Base-by-base conservation (phyloP, 1,284 basidiomycete species). In the Ustilago hordei region DNA sequence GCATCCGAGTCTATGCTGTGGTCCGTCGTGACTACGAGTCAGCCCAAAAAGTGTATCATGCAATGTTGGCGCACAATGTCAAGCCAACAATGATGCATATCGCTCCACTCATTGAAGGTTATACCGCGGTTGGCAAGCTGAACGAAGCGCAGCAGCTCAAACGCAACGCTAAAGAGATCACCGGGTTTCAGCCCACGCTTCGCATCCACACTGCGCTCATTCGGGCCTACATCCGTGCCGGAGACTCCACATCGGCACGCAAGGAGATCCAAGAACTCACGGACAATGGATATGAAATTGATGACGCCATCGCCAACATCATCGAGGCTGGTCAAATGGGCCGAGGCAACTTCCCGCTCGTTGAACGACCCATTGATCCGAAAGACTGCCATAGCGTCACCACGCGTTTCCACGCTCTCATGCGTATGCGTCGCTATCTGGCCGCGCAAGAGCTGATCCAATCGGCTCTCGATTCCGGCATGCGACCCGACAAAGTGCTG, bases 1-100 rank as follows among this genome's bases (percentile, higher is more conserved):
- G 76, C 8, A 63, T 80, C 34, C 66, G 75, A 12, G 76, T 80
- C n/a, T 71, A 73, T 55, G 75, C 76, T 2, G 76, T 79, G 8
- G 45, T 79, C 8, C 61, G 79, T 8, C 55, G 64, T 11, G 79
- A 80, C 48, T 64, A 65, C 47, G 63, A 56, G 9, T 63, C 76
- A 13, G 79, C 79, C 6, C 69, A 73, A 41, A 39, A 57, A 31
- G 69, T 79, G 13, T 80, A 79, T 41, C 60, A 57, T 11, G 59
- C 71, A 2, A 80, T 80, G 79, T 38, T 80, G n/a, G 31, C 47
- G 19, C 73, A 78, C 36, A 55, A 58, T 13, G 60, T 79, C 34
- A 36, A 34, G 43, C 79, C 75, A 4, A 73, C 34, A 28, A 67
- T 76, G 62, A 69, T 72, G 67, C 79, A 80, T 55, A 67, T 80